phyloP scores from a whole-genome alignment of 106 monocot species.

The Gastrodia elata region DNA sequence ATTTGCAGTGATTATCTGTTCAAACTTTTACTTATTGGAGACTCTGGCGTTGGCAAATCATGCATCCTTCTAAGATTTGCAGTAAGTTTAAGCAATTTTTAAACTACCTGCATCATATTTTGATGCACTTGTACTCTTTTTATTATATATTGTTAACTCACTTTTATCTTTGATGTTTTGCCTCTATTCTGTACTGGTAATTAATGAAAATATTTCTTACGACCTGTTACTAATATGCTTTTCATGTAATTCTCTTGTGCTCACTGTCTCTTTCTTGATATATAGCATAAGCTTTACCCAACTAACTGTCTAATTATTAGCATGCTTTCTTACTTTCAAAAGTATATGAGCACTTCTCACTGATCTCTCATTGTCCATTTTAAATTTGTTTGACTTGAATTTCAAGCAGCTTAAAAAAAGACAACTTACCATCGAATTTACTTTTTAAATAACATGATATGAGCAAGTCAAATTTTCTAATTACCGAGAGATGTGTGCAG shows the following conservation, averaged over 20 bases:
- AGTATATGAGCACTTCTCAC: too few relatives aligned
- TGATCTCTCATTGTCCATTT: too few relatives aligned
- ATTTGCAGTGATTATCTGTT: constrained; percentile 26
- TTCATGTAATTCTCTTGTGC: neutral
- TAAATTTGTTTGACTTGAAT: too few relatives aligned
- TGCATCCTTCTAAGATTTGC: constrained; percentile 31
- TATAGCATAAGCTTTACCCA: neutral
- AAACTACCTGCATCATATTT: too few relatives aligned
- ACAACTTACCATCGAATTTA: too few relatives aligned
- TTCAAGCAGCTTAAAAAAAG: too few relatives aligned
- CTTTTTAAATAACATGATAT: too few relatives aligned
- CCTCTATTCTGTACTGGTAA: neutral
- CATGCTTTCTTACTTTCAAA: too few relatives aligned
- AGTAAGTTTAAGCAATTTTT: constrained; percentile 11
- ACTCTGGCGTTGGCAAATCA: constrained; percentile 33
- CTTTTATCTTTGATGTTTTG: too few relatives aligned
- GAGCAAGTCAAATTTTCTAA: too few relatives aligned
- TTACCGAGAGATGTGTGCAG: too few relatives aligned
- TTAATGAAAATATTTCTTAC: neutral
- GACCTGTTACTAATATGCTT: neutral
- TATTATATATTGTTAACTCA: neutral
- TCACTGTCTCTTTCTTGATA: neutral
- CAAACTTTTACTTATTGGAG: constrained; percentile 34
- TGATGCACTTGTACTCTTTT: too few relatives aligned
- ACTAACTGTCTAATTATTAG: neutral